These are phyloP conservation scores for Cubamyces sp. DNA, from an alignment of 768 basidiomycete species.

Conservation along the genomic window DNA sequence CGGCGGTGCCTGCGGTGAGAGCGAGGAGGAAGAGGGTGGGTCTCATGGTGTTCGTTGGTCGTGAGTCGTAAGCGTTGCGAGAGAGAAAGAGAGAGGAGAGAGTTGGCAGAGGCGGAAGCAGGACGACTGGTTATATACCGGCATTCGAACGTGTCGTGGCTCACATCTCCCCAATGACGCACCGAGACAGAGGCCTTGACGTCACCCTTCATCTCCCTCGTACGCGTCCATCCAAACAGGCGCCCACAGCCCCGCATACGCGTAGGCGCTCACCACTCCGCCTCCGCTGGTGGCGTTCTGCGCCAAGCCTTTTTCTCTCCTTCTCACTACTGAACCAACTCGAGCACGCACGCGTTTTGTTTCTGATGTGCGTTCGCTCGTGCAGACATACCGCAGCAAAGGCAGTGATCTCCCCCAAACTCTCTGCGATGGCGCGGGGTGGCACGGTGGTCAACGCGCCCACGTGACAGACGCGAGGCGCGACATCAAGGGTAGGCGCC, in stretches of 20 bases:
- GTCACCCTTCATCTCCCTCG: conserved; percentile 7
- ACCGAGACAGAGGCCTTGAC: conserved; percentile 6
- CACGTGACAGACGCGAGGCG: too few relatives aligned
- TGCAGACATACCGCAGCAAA: too few relatives aligned
- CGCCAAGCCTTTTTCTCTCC: background rate
- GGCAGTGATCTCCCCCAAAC: too few relatives aligned
- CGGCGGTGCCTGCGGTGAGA: conserved; percentile 36
- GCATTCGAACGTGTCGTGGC: conserved; percentile 6
- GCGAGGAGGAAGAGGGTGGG: conserved; percentile 31
- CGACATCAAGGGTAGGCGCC: too few relatives aligned
- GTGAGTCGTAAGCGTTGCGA: conserved; percentile 11
- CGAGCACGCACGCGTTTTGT: background rate
- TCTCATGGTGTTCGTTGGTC: conserved; percentile 23
- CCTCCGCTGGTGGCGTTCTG: background rate
- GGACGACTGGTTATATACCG: conserved; percentile 6
- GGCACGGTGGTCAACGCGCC: too few relatives aligned
- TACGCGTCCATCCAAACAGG: background rate
- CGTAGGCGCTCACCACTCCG: too few relatives aligned
- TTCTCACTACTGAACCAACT: background rate
- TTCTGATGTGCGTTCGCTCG: too few relatives aligned
- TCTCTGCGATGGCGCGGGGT: too few relatives aligned
- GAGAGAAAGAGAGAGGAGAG: conserved; percentile 12
- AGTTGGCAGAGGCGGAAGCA: background rate
- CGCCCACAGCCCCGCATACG: conserved; percentile 1
- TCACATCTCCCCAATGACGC: conserved; percentile 21